Evolutionary conservation across 805 yeast species (phyloP), one percentile per base, ranked within the genome.

Genomic region (Yueomyces sp.): DNA sequence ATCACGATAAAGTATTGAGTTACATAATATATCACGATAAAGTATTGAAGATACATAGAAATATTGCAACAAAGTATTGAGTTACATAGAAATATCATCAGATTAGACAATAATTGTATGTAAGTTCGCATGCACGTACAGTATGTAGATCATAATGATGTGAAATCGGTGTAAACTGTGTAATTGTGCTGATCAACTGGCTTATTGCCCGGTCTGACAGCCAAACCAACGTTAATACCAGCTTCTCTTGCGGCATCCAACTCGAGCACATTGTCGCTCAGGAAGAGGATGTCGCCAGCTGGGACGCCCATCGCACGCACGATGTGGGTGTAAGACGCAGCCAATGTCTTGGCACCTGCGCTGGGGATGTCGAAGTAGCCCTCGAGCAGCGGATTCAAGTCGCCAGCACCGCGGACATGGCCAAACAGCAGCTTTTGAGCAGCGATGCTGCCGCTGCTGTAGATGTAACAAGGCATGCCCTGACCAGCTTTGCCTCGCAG

Each of bases 351-450:
- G 47, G 69, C 73, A 0, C 97, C 96, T 2, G 86, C 76, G 7
- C 87, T 85, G 34, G 77, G 77, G 32, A 94, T 86, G 61, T 88
- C 97, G 56, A 77, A 88, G 63, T 86, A 88, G 12, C 81, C 94
- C 5, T 65, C 47, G 26, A 88, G 56, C 27, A 59, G 57, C 1
- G 61, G 58, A 38, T 74, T 81, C 53, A 85, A 59, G 58, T 83
- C 84, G 9, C 62, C 46, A 28, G 65, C 56, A 26, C 53, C 47
- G 42, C 64, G 64, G 7, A 83, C 88, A 56, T 83, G 73, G 0
- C 69, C 70, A 55, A 88, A 85, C 45, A 88, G 63, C 47, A 88
- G 64, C 52, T 79, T 81, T 53, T 88, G 97, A 0, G 96, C 96
- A 46, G 78, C 74, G 28, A 88, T 77, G 38, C 92, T 80, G 0